phyloP scores from a whole-genome alignment of 169 alveolate species.

The Cryptosporidium xiaoi region DNA sequence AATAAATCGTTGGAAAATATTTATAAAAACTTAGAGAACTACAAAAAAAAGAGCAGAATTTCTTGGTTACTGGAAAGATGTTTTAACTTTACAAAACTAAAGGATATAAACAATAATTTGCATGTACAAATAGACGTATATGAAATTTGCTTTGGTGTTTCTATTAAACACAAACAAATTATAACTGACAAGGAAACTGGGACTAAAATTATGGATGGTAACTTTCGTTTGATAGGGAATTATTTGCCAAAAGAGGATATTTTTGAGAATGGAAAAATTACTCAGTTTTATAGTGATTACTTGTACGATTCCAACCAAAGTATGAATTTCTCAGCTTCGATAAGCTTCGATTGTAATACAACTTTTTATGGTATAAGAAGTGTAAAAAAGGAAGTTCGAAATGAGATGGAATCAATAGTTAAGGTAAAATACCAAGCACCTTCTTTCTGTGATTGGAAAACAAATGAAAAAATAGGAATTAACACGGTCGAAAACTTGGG shows the following conservation, averaged over 20 bases:
- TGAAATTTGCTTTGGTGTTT: slow-evolving; percentile 53
- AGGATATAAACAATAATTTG: slow-evolving; percentile 8
- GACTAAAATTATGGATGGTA: slow-evolving; percentile 21
- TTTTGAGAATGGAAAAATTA: slow-evolving; percentile 33
- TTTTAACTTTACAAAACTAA: slow-evolving; percentile 22
- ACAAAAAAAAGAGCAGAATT: slow-evolving; percentile 36
- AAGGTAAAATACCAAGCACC: slow-evolving; percentile 23
- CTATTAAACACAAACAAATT: slow-evolving; percentile 20
- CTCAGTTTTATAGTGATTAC: slow-evolving; percentile 37
- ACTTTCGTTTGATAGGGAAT: slow-evolving; percentile 34
- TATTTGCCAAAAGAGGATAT: slow-evolving; percentile 31
- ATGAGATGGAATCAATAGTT: slow-evolving; percentile 4
- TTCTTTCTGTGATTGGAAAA: slow-evolving; percentile 67
- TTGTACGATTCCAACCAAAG: not conserved
- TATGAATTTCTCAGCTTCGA: slow-evolving; percentile 30
- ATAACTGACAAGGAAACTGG: slow-evolving; percentile 23
- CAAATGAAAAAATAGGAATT: slow-evolving; percentile 7
- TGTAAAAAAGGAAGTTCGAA: not conserved
- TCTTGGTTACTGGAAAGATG: slow-evolving; percentile 59
- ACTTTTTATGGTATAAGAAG: slow-evolving; percentile 18
- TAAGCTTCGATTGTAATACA: slow-evolving; percentile 20
- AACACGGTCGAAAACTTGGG: slow-evolving; percentile 1
- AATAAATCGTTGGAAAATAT: slow-evolving; percentile 33
- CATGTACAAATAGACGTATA: slow-evolving; percentile 25
- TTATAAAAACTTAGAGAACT: slow-evolving; percentile 3